Percentiles rank a stretch among this genome's conserved stretches.
Conservation (phyloP, 441 rosid genomes). For the Breynia disticha region DNA sequence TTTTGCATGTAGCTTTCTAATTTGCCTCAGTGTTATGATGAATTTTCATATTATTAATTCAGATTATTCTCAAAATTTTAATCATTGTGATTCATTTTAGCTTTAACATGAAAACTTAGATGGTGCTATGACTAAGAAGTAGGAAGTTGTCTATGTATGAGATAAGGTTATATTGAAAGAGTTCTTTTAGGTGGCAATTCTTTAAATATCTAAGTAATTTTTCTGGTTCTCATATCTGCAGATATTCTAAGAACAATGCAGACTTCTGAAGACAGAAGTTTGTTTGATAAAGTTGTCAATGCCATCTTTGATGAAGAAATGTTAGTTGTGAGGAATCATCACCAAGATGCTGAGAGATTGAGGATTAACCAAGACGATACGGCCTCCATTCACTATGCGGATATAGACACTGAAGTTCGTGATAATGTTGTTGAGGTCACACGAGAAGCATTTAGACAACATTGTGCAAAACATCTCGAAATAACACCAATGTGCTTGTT, state of each 20-base stretch:
- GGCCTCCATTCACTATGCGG: conserved; percentile 45
- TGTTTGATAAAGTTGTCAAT: conserved; percentile 76
- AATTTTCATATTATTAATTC: too few relatives aligned
- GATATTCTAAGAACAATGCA: conserved; percentile 80
- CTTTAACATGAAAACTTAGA: too few relatives aligned
- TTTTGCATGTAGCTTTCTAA: too few relatives aligned
- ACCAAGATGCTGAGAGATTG: conserved; percentile 35
- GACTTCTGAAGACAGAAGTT: conserved; percentile 74
- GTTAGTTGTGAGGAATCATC: conserved; percentile 37
- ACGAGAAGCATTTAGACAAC: conserved; percentile 72
- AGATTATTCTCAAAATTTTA: too few relatives aligned
- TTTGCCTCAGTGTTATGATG: too few relatives aligned
- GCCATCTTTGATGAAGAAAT: conserved; percentile 77
- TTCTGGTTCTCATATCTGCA: conserved; percentile 26
- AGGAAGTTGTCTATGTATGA: too few relatives aligned
- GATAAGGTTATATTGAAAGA: too few relatives aligned
- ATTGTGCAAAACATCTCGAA: conserved; percentile 86
- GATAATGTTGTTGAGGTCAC: conserved; percentile 69
- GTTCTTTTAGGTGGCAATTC: too few relatives aligned
- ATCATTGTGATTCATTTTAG: too few relatives aligned
- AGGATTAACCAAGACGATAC: conserved; percentile 34
- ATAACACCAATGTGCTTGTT: conserved; percentile 61
- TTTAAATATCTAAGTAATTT: too few relatives aligned
- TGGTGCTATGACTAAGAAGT: too few relatives aligned
- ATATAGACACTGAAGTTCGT: conserved; percentile 67